Base-by-base conservation (phyloP, 2,329 filamentous ascomycete species). In the Scedosporium aurantiacum region DNA sequence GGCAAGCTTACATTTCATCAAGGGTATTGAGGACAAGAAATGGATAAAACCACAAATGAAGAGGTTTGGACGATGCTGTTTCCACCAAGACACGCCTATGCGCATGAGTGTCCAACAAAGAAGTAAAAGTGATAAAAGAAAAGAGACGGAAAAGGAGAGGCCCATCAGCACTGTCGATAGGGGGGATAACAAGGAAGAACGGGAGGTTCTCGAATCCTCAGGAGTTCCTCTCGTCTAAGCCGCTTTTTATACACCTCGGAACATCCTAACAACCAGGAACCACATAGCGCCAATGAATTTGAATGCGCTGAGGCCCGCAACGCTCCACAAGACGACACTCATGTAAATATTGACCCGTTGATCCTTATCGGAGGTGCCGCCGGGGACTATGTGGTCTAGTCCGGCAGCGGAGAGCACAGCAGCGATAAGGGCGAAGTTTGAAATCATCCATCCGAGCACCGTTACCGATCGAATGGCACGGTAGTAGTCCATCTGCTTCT, bases 401-500 rank as follows among this genome's bases (percentile, higher is more conserved):
- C 94, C 93, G 25, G 89, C 93, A 1, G 90, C 87, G 70, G 89
- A 92, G 66, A 99, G 78, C 6, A 99, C 93, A 1, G 95, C 81
- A 0, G 93, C 93, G 0, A 85, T 86, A 5, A 99, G 84, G 0
- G 85, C 91, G 72, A 99, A 89, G 74, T 99, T 99, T 70, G 87
- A 91, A 68, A 97, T 90, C 82, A 99, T 96, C 94, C 94, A 99
- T 66, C 89, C 85, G 58, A 97, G 78, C 32, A 99, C 94, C 66
- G 97, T 92, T 28, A 90, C 85, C 21, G 90, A 95, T 64, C 94
- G 85, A 72, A 99, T 96, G 66, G 92, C 94, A 69, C 92, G 91
- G 82, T 99, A 99, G 76, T 97, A 99, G 73, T 99, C 94, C 78
- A 97, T 91, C 73, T 99, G 93, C 70, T 89, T 90, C 71, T 97